Base-by-base conservation (phyloP, 306 rosid species). In the Cajanus cajan region DNA sequence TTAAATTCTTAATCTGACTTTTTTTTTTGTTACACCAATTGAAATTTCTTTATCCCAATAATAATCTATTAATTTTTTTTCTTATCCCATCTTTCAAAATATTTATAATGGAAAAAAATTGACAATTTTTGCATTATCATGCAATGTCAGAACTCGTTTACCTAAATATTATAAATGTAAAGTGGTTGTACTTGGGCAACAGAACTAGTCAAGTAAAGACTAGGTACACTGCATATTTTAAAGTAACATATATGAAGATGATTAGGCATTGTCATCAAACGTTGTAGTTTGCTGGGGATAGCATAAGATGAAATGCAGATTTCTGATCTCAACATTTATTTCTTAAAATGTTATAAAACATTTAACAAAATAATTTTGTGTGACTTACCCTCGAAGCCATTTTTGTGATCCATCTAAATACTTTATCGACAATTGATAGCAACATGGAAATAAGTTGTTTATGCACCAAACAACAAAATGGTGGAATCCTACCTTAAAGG, bases 401-500 rank as follows among this genome's bases (percentile, higher is more conserved):
- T 25, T 37, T 25, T 25, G 8, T 18, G 48, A 83, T 73, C 34
- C n/a, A 18, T 33, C 45, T 63, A 31, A 16, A 40, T 71, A 25
- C 47, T 34, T 80, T 15, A 62, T 19, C 36, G 34, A 45, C 52
- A 43, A 63, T 62, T 71, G 82, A 84, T 69, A 33, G 79, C 62
- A 31, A 52, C 78, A 15, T 63, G 28, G 16, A 19, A 61, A 63
- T 63, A 72, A 24, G 43, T 72, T 82, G 79, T 77, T 71, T 82
- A 52, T 39, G 64, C 68, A 63, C 59, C 72, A 78, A 80, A 69
- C 82, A 80, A 68, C 82, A 71, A 64, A 39, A 57, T 34, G 19
- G 50, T 77, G 72, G 61, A 47, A 73, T 74, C 78, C 73, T 58
- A 79, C 78, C 78, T 47, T 68, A 82, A 79, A 74, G 62, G 48